phyloP scores from a whole-genome alignment of 176 grass and related monocot genomes.

The Musa acuminata region DNA sequence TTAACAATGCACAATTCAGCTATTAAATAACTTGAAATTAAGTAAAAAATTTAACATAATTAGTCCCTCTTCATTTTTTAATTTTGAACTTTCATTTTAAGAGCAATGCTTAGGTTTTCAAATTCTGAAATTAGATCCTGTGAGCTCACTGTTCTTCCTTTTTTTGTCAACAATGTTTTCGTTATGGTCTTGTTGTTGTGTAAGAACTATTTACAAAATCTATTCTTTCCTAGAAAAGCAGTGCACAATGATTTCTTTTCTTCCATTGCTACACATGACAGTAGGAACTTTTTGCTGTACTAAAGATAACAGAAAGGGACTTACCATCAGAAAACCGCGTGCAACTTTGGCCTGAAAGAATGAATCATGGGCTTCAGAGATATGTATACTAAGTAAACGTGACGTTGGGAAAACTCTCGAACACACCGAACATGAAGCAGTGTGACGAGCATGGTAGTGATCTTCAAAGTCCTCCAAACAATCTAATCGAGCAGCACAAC shows the following conservation, averaged over 20 bases:
- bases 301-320: slow-evolving; percentile 16
- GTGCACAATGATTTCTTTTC: neutral
- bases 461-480: slow-evolving; percentile 80
- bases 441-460: slow-evolving; percentile 74
- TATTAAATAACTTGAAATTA: too few relatives aligned
- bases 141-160: too few relatives aligned
- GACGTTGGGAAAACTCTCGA: slow-evolving; percentile 81
- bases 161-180: too few relatives aligned
- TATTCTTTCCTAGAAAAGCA: neutral
- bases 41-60: too few relatives aligned
- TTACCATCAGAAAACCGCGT: slow-evolving; percentile 86
- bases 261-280: neutral
- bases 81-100: too few relatives aligned
- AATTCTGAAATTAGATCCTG: too few relatives aligned
- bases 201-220: neutral
- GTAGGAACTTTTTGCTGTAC: neutral
- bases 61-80: too few relatives aligned
- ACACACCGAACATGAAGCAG: slow-evolving; percentile 80
- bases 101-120: too few relatives aligned
- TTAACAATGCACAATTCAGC: too few relatives aligned
- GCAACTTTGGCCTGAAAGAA: slow-evolving; percentile 93
- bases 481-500: slow-evolving; percentile 60
- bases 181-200: neutral
- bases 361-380: slow-evolving; percentile 91
- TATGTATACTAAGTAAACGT: slow-evolving; percentile 68